Conservation (phyloP, 495 filamentous ascomycete genomes). For the Sporormia fimetaria region DNA sequence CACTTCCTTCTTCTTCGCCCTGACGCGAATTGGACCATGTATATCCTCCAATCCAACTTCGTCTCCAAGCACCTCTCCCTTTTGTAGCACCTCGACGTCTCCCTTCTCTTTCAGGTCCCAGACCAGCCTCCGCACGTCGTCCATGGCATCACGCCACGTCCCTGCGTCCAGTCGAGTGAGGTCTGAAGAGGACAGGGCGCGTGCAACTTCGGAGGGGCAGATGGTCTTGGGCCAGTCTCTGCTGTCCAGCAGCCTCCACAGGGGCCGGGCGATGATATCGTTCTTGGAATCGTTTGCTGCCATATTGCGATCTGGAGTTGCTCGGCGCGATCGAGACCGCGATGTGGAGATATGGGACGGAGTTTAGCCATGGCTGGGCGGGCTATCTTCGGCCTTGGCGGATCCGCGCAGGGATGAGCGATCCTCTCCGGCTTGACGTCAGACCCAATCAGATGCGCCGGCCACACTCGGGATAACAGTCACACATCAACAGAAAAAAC, state of each 20-base stretch:
- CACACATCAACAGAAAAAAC: slow-evolving; percentile 18
- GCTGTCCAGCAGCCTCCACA: slow-evolving; percentile 12
- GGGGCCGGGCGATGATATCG: slow-evolving; percentile 1
- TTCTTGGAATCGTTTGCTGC: neutral
- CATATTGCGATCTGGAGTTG: slow-evolving; percentile 3
- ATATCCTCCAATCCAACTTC: slow-evolving; percentile 28
- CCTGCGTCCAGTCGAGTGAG: slow-evolving; percentile 25
- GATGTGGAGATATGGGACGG: too few relatives aligned
- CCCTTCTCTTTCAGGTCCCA: slow-evolving; percentile 31
- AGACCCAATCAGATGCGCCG: slow-evolving; percentile 19
- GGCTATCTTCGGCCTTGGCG: too few relatives aligned
- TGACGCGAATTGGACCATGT: slow-evolving; percentile 36
- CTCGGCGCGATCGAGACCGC: too few relatives aligned
- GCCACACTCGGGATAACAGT: neutral
- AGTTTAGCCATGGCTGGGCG: too few relatives aligned
- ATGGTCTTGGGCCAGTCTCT: slow-evolving; percentile 37
- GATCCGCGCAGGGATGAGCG: slow-evolving; percentile 3
- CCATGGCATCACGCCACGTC: slow-evolving; percentile 39
- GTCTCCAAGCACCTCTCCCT: slow-evolving; percentile 31
- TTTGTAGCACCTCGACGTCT: slow-evolving; percentile 40
- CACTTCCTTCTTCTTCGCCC: slow-evolving; percentile 7
- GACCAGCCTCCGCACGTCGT: slow-evolving; percentile 31
- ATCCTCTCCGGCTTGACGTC: slow-evolving; percentile 4
- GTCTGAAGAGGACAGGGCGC: slow-evolving; percentile 32
- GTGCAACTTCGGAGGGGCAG: slow-evolving; percentile 41